A percentile compares a stretch with the other conserved stretches of the same genome.
Conservation (phyloP, 31 red algal species). For the Bonnemaisonia californica region DNA sequence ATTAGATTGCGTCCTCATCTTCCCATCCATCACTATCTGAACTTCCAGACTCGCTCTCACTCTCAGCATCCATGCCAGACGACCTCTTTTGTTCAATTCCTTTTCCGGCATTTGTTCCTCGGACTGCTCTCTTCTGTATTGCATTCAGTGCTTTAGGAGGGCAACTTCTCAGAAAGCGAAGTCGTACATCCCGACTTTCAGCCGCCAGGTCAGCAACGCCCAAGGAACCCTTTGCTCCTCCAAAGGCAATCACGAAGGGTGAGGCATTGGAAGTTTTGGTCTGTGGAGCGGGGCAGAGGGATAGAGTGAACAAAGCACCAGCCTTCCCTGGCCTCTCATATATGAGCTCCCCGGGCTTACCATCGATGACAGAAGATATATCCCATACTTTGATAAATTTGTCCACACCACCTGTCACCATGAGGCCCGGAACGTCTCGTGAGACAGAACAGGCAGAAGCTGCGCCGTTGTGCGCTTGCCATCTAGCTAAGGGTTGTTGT, state of each 20-base stretch:
- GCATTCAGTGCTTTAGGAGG: slow-evolving; percentile 5
- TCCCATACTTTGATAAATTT: slow-evolving; percentile 83
- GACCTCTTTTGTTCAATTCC: neutral
- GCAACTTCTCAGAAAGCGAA: slow-evolving; percentile 48
- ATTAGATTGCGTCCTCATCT: neutral
- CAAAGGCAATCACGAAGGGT: slow-evolving; percentile 80
- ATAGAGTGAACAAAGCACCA: slow-evolving; percentile 67
- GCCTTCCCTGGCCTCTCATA: slow-evolving; percentile 56
- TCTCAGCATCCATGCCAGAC: neutral
- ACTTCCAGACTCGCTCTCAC: neutral
- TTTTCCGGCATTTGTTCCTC: neutral
- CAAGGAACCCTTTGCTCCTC: slow-evolving; percentile 78
- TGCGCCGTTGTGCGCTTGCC: slow-evolving; percentile 62
- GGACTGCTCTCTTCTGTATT: slow-evolving; percentile 40
- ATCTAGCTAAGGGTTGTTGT: slow-evolving; percentile 22
- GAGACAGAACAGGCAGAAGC: slow-evolving; percentile 60
- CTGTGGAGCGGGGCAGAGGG: slow-evolving; percentile 49
- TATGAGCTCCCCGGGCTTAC: slow-evolving; percentile 2
- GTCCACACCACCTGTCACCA: slow-evolving; percentile 85
- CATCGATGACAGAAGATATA: slow-evolving; percentile 19
- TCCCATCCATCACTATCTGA: slow-evolving; percentile 11
- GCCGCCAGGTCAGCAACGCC: slow-evolving; percentile 69
- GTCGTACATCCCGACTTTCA: slow-evolving; percentile 57
- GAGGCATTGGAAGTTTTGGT: slow-evolving; percentile 47
- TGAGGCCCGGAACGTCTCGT: slow-evolving; percentile 65